Evolutionary conservation across 2,329 filamentous ascomycete species (phyloP).

Genomic region (Falciphora oryzae): DNA sequence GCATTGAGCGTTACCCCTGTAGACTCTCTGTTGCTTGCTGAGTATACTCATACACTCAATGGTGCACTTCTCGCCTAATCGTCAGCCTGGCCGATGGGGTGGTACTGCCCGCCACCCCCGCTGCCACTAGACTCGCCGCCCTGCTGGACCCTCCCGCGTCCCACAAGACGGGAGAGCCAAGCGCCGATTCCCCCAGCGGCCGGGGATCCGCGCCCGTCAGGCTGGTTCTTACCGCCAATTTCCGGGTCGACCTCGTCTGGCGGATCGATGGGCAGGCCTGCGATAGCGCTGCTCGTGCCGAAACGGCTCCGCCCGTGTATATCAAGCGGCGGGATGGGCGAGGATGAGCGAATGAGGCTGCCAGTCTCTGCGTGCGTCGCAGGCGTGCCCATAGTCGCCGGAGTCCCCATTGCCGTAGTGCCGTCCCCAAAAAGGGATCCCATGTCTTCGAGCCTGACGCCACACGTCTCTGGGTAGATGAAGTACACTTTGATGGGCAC

Average conservation of each 20-base stretch:
- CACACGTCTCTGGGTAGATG: constrained; percentile 94
- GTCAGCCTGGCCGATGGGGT: constrained; percentile 34
- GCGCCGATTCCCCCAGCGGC: constrained; percentile 41
- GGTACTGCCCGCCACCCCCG: constrained; percentile 29
- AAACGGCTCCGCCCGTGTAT: constrained; percentile 51
- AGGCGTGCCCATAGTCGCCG: constrained; percentile 71
- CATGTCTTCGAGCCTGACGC: constrained; percentile 95
- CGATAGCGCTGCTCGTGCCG: constrained; percentile 64
- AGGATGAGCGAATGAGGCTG: constrained; percentile 71
- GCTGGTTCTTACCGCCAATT: constrained; percentile 20
- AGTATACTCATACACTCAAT: background rate
- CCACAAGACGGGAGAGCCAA: constrained; percentile 38
- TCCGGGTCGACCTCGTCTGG: constrained; percentile 51
- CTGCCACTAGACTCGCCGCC: constrained; percentile 21
- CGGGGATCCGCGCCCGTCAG: constrained; percentile 20
- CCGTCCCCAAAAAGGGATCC: constrained; percentile 90
- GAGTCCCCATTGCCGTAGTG: constrained; percentile 73
- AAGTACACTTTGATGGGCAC: constrained; percentile 68
- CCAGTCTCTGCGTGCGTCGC: constrained; percentile 67
- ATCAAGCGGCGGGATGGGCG: constrained; percentile 74
- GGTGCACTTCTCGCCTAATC: constrained; percentile 21
- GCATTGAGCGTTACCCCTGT: background rate
- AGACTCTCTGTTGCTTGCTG: background rate
- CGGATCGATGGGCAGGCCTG: constrained; percentile 75
- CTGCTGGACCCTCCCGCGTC: constrained; percentile 27